Evolutionary conservation across 148 eudicot species (phyloP), one percentile per base, ranked within the genome.

Genomic region (Rhododendron ovatum): DNA sequence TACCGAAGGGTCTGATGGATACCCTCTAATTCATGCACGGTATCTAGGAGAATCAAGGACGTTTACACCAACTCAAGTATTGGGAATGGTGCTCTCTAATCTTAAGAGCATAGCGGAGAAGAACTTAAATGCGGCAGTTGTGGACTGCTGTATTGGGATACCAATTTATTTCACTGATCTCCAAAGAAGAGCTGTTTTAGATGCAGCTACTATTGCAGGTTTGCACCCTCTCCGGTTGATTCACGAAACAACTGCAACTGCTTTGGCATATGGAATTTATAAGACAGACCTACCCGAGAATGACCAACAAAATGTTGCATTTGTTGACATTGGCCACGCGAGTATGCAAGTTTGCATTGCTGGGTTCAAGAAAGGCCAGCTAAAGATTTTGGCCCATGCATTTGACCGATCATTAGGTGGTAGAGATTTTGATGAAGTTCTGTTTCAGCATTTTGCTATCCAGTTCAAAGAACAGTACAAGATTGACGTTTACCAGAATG

Each of bases 241-340:
- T 85, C 99, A 96, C 63, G 99, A 96, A 82, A 96, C 96, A 5
- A 96, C 99, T 7, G 98, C 99, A 28, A 96, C 98, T 84, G 98
- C 99, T 71, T 81, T 96, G 86, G 98, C 99, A 45, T 96, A 92
- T 90, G 98, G 99, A 84, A 96, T 96, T 79, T 96, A 96, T 82
- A 96, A 95, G 93, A 96, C 98, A 17, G 99, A 94, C 78, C 92
- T 96, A 87, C 98, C 99, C 50, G 99, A 96, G 84, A 94, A 86
- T 86, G 98, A 95, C 71, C 94, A 93, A 79, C 43, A 94, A 73
- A 96, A 95, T 85, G 88, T 95, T 86, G 99, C 98, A 4, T 94
- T 96, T 88, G 95, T 96, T 35, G 98, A 95, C 78, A 85, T 96
- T 89, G 98, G 98, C 10, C 99, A 96, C 55, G 90, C 99, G n/a